Evolutionary conservation across 2,329 filamentous ascomycete genomes (phyloP), one percentile per base, ranked within the genome.

Genomic region (Penicillium brasilianum): DNA sequence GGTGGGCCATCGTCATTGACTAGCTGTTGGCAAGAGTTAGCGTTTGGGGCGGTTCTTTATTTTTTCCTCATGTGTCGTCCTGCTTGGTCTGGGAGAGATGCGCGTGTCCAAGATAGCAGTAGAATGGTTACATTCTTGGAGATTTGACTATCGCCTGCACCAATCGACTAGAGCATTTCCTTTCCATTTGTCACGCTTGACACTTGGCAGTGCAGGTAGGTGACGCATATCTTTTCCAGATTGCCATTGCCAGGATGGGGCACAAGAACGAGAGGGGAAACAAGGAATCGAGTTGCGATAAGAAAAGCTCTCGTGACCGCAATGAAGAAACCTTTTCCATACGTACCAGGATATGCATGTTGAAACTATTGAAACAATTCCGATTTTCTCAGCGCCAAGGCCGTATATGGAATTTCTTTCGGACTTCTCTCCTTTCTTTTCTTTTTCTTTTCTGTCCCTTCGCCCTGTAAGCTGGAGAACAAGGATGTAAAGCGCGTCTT

Each of bases 1-100:
- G 90, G 90, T 46, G 90, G 90, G 7, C 90, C 90, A 76, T 93
- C 90, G 71, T 93, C 90, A 78, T 93, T 93, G 60, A 78, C 76
- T 10, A 78, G 70, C 75, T 79, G 63, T 60, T 65, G 43, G 52
- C 8, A 55, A 52, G 28, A 30, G 50, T 53, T 53, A 53, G 32
- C 34, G 48, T 11, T 18, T 14, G 20, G 30, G n/a, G 18, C n/a
- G n/a, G n/a, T n/a, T n/a, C n/a, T n/a, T n/a, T 36, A 22, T 18
- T 32, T 30, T 32, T 25, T 4, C 14, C 32, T n/a, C n/a, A n/a
- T n/a, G 11, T 2, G 32, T 34, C 3, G 32, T 34, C 10, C 32
- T 34, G 7, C 8, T 41, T 18, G 16, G 37, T 41, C 16, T 28
- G 16, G 20, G 22, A 9, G 25, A 28, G 20, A 46, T 46, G 22